Base-by-base conservation (phyloP, 2,329 filamentous ascomycete genomes). In the Magnaporthales sp. region DNA sequence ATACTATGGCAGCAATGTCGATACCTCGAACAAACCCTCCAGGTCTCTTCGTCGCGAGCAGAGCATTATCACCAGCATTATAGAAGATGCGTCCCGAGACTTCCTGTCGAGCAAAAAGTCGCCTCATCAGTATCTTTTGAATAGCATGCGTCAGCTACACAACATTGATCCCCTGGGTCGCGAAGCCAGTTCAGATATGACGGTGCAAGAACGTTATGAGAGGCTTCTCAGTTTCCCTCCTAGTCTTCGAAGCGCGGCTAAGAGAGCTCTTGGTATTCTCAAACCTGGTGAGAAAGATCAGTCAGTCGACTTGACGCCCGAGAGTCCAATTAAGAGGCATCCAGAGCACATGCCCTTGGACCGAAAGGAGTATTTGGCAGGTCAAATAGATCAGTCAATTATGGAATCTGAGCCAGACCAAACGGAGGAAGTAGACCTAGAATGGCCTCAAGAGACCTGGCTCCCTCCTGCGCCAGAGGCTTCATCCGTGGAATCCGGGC, bases 211-310 rank as follows among this genome's bases (percentile, higher is more conserved):
- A 38, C 76, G 75, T 13, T 72, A 73, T 24, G 75, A 74, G 56
- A 77, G 76, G 1, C 73, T 81, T 54, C 62, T 77, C n/a, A 74
- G 74, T 29, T 80, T 81, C 66, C 80, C 80, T 0, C 73, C 77
- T 1, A 77, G 75, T 38, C 74, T 81, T 64, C 76, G 79, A 31
- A 67, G 71, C 29, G 79, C 79, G 2, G 79, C 80, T 0, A 72
- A 74, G 30, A 72, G 70, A 32, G 79, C 79, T 0, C 72, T 81
- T n/a, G 73, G 77, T 24, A 70, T 75, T 46, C 73, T 77, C 38
- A 69, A 75, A 0, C 69, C 65, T 3, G 64, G 56, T 26, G 64
- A 72, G 32, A 26, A 26, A 58, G 22, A n/a, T 8, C 22, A n/a
- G 9, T 5, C 5, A 10, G 7, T 2, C 51, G 8, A 24, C 10